phyloP scores from a whole-genome alignment of 495 filamentous ascomycete genomes.

The Penicillium subrubescens region DNA sequence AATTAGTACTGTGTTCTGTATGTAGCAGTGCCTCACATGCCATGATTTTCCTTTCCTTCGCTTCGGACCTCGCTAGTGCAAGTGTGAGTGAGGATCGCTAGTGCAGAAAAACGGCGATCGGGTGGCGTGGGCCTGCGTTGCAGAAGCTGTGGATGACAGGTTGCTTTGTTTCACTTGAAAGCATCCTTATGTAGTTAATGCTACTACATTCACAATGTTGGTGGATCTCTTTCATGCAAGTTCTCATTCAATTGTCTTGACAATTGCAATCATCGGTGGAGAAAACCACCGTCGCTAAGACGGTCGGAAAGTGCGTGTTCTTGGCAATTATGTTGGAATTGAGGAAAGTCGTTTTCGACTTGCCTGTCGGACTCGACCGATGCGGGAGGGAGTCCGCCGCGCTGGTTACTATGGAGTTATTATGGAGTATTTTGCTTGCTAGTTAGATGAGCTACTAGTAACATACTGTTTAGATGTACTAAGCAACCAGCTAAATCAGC shows the following conservation, averaged over 20 bases:
- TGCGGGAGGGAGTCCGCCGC: not conserved
- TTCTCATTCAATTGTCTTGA: not conserved
- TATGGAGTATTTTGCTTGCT: not conserved
- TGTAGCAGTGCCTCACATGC: not conserved
- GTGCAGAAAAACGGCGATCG: constrained; percentile 8
- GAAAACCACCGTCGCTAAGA: not conserved
- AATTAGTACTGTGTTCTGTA: not conserved
- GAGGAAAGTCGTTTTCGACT: constrained; percentile 6
- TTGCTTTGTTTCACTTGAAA: not conserved
- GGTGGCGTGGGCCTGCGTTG: constrained; percentile 6
- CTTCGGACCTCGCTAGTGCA: not conserved
- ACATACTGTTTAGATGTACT: too few relatives aligned
- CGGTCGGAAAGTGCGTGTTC: not conserved
- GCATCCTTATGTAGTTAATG: not conserved
- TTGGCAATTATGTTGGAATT: not conserved
- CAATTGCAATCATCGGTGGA: not conserved
- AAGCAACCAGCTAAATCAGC: not conserved
- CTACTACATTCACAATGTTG: not conserved
- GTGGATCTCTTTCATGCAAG: not conserved
- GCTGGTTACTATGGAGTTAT: not conserved
- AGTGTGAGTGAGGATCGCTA: constrained; percentile 7
- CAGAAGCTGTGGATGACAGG: constrained; percentile 1
- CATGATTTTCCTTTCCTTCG: not conserved
- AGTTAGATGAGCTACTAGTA: not conserved
- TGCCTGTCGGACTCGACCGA: constrained; percentile 2